phyloP scores from a whole-genome alignment of 495 filamentous ascomycete species.

The Podospora tetraspora region DNA sequence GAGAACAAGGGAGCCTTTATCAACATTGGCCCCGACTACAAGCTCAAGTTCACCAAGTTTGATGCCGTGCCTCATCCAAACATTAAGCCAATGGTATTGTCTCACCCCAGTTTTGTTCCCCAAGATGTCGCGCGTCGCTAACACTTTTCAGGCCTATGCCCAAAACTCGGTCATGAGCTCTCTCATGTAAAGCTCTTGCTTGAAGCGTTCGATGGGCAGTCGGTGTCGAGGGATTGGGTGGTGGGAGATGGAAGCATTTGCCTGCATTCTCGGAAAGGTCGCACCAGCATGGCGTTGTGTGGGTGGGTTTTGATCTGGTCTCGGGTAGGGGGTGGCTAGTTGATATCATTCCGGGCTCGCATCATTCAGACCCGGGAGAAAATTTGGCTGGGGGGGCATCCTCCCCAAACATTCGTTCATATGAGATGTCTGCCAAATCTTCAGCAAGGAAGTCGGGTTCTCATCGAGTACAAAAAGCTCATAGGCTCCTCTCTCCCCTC shows the following conservation, averaged over 20 bases:
- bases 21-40: conserved; percentile 88
- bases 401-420: background rate
- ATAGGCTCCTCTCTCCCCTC: conserved; percentile 1
- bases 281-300: conserved; percentile 16
- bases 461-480: background rate
- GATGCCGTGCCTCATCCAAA: conserved; percentile 94
- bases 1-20: conserved; percentile 99
- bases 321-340: background rate
- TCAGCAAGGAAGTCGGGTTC: background rate
- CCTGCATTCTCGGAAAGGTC: conserved; percentile 8
- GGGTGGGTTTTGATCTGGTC: conserved; percentile 7
- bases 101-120: background rate
- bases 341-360: background rate
- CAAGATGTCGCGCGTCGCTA: background rate
- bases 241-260: conserved; percentile 1
- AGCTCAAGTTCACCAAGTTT: conserved; percentile 86
- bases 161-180: conserved; percentile 70
- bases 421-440: background rate
- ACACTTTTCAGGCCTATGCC: conserved; percentile 60
- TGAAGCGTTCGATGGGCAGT: background rate
- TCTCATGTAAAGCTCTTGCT: conserved; percentile 28
- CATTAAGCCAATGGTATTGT: conserved; percentile 85
- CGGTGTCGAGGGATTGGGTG: background rate
- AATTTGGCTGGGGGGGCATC: too few relatives aligned
- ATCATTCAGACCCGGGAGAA: too few relatives aligned